These are phyloP conservation scores for Cornus controversa DNA, from an alignment of 148 eudicot species.

Conservation along the genomic window DNA sequence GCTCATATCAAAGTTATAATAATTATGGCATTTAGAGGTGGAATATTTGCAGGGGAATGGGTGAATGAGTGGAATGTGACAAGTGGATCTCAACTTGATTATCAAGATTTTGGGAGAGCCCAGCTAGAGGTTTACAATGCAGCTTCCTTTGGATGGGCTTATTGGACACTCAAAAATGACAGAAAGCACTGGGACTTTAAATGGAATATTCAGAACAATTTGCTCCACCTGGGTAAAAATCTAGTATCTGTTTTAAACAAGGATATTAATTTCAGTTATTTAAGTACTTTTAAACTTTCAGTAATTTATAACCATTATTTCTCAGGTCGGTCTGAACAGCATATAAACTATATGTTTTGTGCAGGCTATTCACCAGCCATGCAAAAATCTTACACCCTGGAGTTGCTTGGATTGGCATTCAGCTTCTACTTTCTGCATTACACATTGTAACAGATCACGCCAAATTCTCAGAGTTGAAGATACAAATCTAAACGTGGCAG, in stretches of 20 bases:
- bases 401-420: constrained; percentile 26
- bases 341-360: background rate
- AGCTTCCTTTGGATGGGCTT: constrained; percentile 89
- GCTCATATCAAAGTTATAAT: too few relatives aligned
- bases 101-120: constrained; percentile 62
- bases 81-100: constrained; percentile 50
- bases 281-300: too few relatives aligned
- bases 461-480: background rate
- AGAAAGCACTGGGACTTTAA: constrained; percentile 80
- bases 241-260: background rate
- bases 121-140: constrained; percentile 65
- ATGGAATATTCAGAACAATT: constrained; percentile 63
- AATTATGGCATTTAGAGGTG: background rate
- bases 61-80: constrained; percentile 78
- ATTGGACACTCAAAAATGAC: constrained; percentile 84
- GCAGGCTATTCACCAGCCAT: constrained; percentile 33
- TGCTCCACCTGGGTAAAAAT: constrained; percentile 54
- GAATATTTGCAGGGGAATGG: constrained; percentile 67
- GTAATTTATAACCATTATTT: background rate
- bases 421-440: constrained; percentile 29
- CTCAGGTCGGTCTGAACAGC: constrained; percentile 21
- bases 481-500: constrained; percentile 4
- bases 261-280: background rate
- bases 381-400: constrained; percentile 1
- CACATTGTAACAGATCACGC: constrained; percentile 13